phyloP scores from a whole-genome alignment of 306 rosid species.

The Cyclanthera cordifolia region DNA sequence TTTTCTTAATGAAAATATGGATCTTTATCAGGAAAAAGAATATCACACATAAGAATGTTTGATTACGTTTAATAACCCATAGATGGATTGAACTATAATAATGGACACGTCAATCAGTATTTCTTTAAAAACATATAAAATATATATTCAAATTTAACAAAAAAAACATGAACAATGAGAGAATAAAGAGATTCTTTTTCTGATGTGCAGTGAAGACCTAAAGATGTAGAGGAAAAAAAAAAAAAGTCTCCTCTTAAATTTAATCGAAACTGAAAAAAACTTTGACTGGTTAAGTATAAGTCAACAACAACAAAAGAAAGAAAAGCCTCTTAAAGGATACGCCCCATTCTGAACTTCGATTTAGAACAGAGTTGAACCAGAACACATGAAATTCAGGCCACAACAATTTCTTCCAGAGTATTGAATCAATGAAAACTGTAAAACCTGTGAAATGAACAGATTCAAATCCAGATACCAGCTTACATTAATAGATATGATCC shows the following conservation, averaged over 20 bases:
- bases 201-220: not conserved
- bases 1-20: too few relatives aligned
- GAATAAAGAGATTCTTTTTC: not conserved
- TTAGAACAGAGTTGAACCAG: conserved; percentile 89
- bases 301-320: not conserved
- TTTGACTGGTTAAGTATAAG: not conserved
- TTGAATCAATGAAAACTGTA: conserved; percentile 66
- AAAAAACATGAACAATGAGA: not conserved
- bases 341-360: conserved; percentile 95
- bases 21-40: too few relatives aligned
- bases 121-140: too few relatives aligned
- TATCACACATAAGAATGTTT: not conserved
- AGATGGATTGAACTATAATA: not conserved
- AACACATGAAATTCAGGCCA: conserved; percentile 98
- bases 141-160: too few relatives aligned
- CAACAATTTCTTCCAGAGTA: conserved; percentile 69
- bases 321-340: conserved; percentile 43
- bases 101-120: too few relatives aligned
- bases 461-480: not conserved
- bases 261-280: not conserved
- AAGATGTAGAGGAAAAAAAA: not conserved
- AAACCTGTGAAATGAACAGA: conserved; percentile 38
- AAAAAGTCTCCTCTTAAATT: not conserved
- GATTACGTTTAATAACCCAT: not conserved
- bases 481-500: not conserved